These are phyloP conservation scores for Talaromyces pinophilus DNA, from an alignment of 2,329 filamentous ascomycete species.

Conservation along the genomic window DNA sequence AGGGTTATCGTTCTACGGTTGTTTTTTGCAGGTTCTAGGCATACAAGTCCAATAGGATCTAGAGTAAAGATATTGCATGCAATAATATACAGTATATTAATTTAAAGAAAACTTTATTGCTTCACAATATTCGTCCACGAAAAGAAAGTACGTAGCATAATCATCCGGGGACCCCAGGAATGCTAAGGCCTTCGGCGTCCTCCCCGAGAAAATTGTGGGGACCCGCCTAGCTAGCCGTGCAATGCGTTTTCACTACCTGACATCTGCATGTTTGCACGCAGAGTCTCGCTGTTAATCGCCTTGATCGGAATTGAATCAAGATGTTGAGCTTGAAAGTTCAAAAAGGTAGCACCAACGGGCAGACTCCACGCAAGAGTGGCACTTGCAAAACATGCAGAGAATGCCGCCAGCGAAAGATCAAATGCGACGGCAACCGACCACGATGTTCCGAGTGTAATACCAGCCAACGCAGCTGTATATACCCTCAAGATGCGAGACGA, in stretches of 20 bases:
- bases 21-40: neutral
- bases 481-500: slow-evolving; percentile 36
- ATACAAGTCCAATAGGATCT: neutral
- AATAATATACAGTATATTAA: no score
- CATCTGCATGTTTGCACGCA: neutral
- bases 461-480: slow-evolving; percentile 34
- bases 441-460: slow-evolving; percentile 37
- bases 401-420: slow-evolving; percentile 42
- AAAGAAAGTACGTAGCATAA: neutral
- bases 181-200: neutral
- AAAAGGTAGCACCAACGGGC: neutral
- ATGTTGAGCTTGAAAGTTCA: neutral
- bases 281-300: neutral
- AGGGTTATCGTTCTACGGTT: neutral
- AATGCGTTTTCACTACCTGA: neutral
- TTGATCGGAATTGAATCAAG: neutral
- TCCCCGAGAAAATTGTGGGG: neutral
- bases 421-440: slow-evolving; percentile 39
- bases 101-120: no score
- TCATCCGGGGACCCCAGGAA: neutral
- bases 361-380: neutral
- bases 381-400: slow-evolving; percentile 34
- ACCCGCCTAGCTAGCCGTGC: neutral
- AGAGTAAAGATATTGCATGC: neutral
- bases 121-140: neutral